phyloP scores from a whole-genome alignment of 2,329 filamentous ascomycete species.

The Cladosporium austrohemisphaericum region DNA sequence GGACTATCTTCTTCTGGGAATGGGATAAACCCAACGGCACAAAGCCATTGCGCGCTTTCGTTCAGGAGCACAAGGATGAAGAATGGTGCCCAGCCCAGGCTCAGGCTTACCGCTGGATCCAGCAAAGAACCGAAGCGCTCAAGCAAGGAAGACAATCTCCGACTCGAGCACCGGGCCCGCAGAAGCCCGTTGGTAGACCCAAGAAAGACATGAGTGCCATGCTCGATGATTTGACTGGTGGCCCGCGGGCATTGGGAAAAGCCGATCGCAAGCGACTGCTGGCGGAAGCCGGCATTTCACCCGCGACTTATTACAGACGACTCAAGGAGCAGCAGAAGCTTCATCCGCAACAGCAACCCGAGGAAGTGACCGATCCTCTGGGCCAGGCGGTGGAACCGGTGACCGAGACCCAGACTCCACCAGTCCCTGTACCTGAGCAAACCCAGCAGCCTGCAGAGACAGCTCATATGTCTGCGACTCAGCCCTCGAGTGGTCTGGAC shows the following conservation, averaged over 20 bases:
- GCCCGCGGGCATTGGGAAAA: slow-evolving; percentile 5
- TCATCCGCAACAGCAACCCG: not conserved
- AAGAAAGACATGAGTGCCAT: slow-evolving; percentile 11
- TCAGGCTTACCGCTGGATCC: slow-evolving; percentile 13
- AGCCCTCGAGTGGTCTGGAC: not conserved
- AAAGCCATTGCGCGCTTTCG: slow-evolving; percentile 10
- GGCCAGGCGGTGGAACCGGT: not conserved
- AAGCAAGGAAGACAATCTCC: slow-evolving; percentile 12
- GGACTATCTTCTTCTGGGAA: slow-evolving; percentile 14
- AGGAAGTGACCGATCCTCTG: not conserved
- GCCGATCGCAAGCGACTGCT: slow-evolving; percentile 11
- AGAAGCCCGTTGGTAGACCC: slow-evolving; percentile 12
- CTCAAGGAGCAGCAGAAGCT: slow-evolving; percentile 9
- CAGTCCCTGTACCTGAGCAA: not conserved
- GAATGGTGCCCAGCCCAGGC: slow-evolving; percentile 13
- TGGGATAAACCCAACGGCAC: slow-evolving; percentile 13
- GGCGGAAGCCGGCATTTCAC: slow-evolving; percentile 11
- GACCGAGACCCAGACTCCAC: not conserved
- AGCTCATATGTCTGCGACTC: not conserved
- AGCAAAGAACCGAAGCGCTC: slow-evolving; percentile 12
- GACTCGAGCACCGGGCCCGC: slow-evolving; percentile 8
- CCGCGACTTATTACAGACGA: slow-evolving; percentile 11
- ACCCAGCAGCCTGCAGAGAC: not conserved
- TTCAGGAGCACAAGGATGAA: slow-evolving; percentile 10
- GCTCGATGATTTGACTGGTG: slow-evolving; percentile 3